Base-by-base conservation (phyloP, 192 early-diverging fungal species). In the Coemansia sp. region DNA sequence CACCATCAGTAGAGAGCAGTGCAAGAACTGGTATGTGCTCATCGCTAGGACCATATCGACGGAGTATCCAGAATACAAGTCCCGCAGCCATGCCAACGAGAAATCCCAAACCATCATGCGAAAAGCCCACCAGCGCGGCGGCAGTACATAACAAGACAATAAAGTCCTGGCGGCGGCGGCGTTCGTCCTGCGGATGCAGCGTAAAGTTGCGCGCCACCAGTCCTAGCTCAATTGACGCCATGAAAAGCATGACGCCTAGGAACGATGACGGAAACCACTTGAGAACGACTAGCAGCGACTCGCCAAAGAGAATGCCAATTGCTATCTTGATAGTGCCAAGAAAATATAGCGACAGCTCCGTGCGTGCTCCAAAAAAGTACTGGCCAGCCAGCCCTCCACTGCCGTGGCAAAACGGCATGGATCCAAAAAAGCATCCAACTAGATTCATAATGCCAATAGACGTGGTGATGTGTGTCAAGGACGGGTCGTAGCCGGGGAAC, bases 341-440 rank as follows among this genome's bases (percentile, higher is more conserved):
- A 60, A 94, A 59, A 52, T 93, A 86, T 68, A 97, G 86, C 41
- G 92, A 92, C 34, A 92, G 85, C 63, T 90, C 92, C 1, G 92
- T 87, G 55, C 96, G 88, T 18, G 96, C 93, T 59, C 96, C 96
- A 80, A 97, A 97, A 9, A 94, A 91, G 75, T 96, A 95, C 81
- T 97, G 94, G 7, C 91, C 96, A n/a, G 94, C 93, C n/a, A 97
- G 82, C 24, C 96, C 96, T 24, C 96, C 95, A 41, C 92, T 92
- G 33, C 92, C 89, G 63, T 92, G 91, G 70, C 95, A 91, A 76
- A 93, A 88, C 40, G 94, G 90, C 74, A 96, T 87, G 27, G 93
- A 86, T 9, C 92, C 90, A 83, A 95, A 86, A 76, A 89, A 90
- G 83, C 93, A 91, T 20, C 91, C 90, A 47, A 93, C 65, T 41